Evolutionary conservation across 1,284 basidiomycete genomes (phyloP).

Genomic region (Cryptococcus deneoformans): DNA sequence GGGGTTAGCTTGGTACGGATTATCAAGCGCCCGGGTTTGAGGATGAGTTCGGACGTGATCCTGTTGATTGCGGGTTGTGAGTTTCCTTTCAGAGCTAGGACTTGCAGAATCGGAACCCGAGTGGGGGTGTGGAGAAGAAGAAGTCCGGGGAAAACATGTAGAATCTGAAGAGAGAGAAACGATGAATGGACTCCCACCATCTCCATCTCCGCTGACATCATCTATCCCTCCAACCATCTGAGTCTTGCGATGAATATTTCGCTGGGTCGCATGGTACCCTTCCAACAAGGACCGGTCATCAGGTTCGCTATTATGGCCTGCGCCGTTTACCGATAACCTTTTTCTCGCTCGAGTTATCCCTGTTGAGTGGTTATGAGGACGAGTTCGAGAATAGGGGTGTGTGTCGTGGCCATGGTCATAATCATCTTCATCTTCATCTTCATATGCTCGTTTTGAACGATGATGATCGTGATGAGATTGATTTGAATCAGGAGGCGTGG

Average conservation of each 20-base stretch:
- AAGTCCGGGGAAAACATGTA: neutral
- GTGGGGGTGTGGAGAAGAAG: neutral
- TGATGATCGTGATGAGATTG: neutral
- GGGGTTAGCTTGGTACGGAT: neutral
- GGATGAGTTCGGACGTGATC: neutral
- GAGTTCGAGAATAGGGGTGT: neutral
- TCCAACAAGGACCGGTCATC: neutral
- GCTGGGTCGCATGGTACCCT: neutral
- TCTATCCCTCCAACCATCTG: neutral
- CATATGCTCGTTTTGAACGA: neutral
- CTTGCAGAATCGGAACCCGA: neutral
- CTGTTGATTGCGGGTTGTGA: neutral
- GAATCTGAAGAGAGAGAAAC: neutral
- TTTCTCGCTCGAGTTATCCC: too few species aligned
- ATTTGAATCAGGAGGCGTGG: neutral
- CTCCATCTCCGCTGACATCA: too few species aligned
- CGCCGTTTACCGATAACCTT: too few species aligned
- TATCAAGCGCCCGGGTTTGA: neutral
- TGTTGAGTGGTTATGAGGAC: too few species aligned
- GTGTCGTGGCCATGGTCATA: neutral
- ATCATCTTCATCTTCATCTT: neutral
- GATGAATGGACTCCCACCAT: too few species aligned
- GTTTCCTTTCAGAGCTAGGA: neutral
- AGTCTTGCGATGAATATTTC: neutral
- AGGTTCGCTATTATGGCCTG: neutral